Conservation (phyloP, 2,329 filamentous ascomycete species). For the Pseudonectria foliicola region DNA sequence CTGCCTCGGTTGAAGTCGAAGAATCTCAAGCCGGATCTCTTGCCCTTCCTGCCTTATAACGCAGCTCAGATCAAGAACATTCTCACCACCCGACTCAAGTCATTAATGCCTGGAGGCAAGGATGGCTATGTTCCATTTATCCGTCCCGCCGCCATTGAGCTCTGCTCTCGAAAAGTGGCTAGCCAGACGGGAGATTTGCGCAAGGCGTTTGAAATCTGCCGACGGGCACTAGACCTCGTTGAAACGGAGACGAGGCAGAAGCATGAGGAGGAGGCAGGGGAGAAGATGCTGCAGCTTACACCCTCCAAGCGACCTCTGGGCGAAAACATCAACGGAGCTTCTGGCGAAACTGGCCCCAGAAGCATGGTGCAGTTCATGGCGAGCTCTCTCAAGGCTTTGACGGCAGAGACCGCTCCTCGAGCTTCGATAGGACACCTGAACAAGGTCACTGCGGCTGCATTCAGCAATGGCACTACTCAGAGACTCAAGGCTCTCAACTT, state of each 20-base stretch:
- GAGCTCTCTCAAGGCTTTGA: conserved; percentile 54
- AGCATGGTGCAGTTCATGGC: conserved; percentile 42
- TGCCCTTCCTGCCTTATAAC: conserved; percentile 90
- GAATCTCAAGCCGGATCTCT: conserved; percentile 80
- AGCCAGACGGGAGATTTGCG: conserved; percentile 90
- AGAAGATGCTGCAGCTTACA: conserved; percentile 50
- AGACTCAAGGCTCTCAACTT: conserved; percentile 83
- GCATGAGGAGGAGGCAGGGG: conserved; percentile 55
- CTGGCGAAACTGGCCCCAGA: conserved; percentile 29
- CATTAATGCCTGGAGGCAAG: conserved; percentile 54
- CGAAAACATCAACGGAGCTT: conserved; percentile 68
- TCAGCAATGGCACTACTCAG: conserved; percentile 81
- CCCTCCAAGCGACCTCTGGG: conserved; percentile 71
- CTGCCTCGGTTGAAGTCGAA: conserved; percentile 87
- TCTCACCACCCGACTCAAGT: conserved; percentile 74
- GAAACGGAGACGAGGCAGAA: conserved; percentile 76
- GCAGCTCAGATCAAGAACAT: conserved; percentile 81
- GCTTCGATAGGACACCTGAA: conserved; percentile 88
- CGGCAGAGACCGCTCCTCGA: conserved; percentile 72
- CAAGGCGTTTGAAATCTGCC: conserved; percentile 91
- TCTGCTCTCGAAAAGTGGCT: conserved; percentile 90
- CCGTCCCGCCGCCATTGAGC: conserved; percentile 86
- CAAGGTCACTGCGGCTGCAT: conserved; percentile 80
- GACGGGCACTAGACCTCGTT: conserved; percentile 79
- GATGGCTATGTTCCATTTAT: conserved; percentile 73